Evolutionary conservation across 805 yeast genomes (phyloP).

Genomic region (Spencermartinsiella europaea): DNA sequence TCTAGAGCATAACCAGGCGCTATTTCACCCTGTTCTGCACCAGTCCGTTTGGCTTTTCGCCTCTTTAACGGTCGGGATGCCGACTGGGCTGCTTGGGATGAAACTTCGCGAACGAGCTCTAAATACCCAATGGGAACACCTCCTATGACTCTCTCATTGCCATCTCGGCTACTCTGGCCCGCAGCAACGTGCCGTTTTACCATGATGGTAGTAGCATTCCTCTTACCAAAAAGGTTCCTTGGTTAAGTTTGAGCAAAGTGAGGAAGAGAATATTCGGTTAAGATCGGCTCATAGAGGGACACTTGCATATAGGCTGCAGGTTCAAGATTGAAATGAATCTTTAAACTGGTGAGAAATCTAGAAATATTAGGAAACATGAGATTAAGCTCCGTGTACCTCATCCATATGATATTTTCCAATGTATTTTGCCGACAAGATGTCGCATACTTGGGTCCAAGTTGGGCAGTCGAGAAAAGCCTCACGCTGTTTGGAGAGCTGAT

Average conservation of each 20-base stretch:
- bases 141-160: constrained; percentile 3
- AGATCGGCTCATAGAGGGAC: too few relatives aligned
- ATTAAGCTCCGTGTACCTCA: too few relatives aligned
- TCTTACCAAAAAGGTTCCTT: constrained; percentile 3
- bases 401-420: too few relatives aligned
- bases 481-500: constrained; percentile 9
- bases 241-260: too few relatives aligned
- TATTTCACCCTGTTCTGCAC: neutral
- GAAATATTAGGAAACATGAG: too few relatives aligned
- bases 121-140: constrained; percentile 6
- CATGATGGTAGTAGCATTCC: neutral
- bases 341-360: too few relatives aligned
- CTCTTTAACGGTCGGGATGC: constrained; percentile 10
- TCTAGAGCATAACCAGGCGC: constrained; percentile 5
- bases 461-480: neutral
- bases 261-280: too few relatives aligned
- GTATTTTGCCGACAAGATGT: too few relatives aligned
- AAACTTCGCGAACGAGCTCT: constrained; percentile 3
- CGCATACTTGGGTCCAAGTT: too few relatives aligned
- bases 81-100: neutral
- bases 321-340: too few relatives aligned
- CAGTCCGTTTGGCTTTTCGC: constrained; percentile 6
- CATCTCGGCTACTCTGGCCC: neutral
- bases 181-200: neutral
- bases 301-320: too few relatives aligned